These are phyloP conservation scores for Nakaseomyces nivariensis DNA, from an alignment of 1,139 yeast species.

Conservation along the genomic window DNA sequence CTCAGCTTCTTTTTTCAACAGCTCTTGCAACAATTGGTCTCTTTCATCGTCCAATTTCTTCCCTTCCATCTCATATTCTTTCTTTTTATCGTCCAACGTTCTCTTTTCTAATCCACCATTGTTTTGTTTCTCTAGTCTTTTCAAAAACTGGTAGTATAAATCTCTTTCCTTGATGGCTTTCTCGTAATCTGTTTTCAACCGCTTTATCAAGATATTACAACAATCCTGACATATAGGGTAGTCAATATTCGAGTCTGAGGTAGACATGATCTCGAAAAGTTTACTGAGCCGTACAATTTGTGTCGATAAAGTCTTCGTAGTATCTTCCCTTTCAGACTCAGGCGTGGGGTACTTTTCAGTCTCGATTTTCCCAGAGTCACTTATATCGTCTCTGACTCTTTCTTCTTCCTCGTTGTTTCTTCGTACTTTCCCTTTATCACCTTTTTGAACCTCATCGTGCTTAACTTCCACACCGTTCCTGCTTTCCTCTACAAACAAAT, in stretches of 20 bases:
- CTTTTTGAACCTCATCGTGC: constrained; percentile 12
- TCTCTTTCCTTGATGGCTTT: constrained; percentile 73
- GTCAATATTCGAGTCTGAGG: constrained; percentile 65
- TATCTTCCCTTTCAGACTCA: neutral
- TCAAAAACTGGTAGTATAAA: constrained; percentile 60
- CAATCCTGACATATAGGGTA: constrained; percentile 87
- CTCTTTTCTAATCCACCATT: constrained; percentile 31
- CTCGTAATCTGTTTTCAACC: constrained; percentile 61
- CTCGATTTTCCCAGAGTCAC: neutral
- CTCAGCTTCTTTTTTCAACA: constrained; percentile 29
- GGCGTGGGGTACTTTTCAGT: neutral
- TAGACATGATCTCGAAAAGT: constrained; percentile 53
- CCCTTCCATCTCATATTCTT: constrained; percentile 12
- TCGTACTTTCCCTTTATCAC: constrained; percentile 5
- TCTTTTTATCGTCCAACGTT: neutral
- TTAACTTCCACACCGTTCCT: neutral
- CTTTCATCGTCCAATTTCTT: constrained; percentile 34
- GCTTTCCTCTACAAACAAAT: constrained; percentile 1
- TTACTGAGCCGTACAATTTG: constrained; percentile 43
- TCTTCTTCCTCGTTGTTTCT: constrained; percentile 3
- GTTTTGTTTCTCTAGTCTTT: constrained; percentile 51
- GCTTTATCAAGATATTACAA: constrained; percentile 55
- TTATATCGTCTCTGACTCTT: neutral
- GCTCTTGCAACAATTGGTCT: constrained; percentile 29
- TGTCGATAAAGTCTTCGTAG: constrained; percentile 31